phyloP scores from a whole-genome alignment of 2,329 filamentous ascomycete species.

The Cladophialophora bantiana region DNA sequence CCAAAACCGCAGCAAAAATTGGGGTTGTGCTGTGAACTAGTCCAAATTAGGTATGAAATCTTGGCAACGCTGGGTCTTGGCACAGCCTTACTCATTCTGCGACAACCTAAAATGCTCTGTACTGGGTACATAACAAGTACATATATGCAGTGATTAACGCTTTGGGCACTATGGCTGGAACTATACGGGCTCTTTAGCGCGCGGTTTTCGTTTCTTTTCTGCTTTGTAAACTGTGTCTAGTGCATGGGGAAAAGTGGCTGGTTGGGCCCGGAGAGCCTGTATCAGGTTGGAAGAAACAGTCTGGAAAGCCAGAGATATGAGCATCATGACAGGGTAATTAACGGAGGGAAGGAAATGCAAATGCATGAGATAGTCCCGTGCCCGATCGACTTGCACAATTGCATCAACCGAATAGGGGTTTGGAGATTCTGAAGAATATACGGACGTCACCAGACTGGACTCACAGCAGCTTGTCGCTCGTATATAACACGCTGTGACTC shows the following conservation, averaged over 20 bases:
- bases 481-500: neutral
- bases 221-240: neutral
- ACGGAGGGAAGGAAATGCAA: neutral
- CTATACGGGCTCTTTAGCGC: neutral
- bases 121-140: too few relatives aligned
- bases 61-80: constrained; percentile 18
- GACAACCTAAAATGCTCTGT: neutral
- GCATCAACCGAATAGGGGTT: neutral
- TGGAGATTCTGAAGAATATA: neutral
- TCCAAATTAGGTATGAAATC: constrained; percentile 16
- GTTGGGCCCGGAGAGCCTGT: too few relatives aligned
- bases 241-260: too few relatives aligned
- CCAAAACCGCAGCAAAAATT: constrained; percentile 15
- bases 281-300: too few relatives aligned
- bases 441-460: neutral
- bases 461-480: neutral
- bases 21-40: constrained; percentile 21
- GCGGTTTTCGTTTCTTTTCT: neutral
- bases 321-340: too few relatives aligned
- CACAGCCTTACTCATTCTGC: neutral
- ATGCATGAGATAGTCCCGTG: neutral
- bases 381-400: neutral
- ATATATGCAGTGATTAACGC: neutral
- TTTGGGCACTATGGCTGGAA: neutral
- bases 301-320: too few relatives aligned